Conservation (phyloP, 169 alveolate species). For the Babesia bovis region DNA sequence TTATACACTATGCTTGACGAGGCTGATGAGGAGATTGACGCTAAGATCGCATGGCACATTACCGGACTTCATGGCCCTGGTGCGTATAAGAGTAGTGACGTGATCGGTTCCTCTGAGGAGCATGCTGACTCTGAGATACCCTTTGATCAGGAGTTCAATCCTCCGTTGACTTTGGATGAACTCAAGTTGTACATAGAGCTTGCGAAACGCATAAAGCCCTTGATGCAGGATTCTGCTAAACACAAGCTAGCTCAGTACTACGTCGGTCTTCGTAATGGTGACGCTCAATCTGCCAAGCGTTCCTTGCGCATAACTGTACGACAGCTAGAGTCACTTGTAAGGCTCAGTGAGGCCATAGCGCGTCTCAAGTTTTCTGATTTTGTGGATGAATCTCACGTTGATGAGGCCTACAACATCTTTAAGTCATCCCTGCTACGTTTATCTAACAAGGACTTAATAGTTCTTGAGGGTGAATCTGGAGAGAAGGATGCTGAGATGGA, state of each 20-base stretch:
- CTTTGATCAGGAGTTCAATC: constrained; percentile 42
- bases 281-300: constrained; percentile 83
- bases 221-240: constrained; percentile 90
- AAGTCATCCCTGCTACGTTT: constrained; percentile 81
- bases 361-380: constrained; percentile 88
- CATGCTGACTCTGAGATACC: constrained; percentile 27
- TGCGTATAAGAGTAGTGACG: constrained; percentile 27
- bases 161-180: constrained; percentile 82
- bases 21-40: constrained; percentile 87
- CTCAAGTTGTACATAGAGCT: constrained; percentile 87
- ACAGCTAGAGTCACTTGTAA: constrained; percentile 91
- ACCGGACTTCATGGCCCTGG: constrained; percentile 57
- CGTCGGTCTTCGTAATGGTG: constrained; percentile 88
- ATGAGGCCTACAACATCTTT: constrained; percentile 90
- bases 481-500: constrained; percentile 25
- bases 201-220: constrained; percentile 90
- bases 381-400: constrained; percentile 88
- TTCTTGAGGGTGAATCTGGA: constrained; percentile 50
- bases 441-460: constrained; percentile 68
- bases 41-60: constrained; percentile 77
- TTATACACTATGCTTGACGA: constrained; percentile 93
- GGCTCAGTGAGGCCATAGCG: constrained; percentile 95
- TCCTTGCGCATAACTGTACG: constrained; percentile 95
- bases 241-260: constrained; percentile 87
- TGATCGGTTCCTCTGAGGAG: constrained; percentile 45